Conservation (phyloP, 371 early-diverging fungal genomes). For the Mucor plumbeus region DNA sequence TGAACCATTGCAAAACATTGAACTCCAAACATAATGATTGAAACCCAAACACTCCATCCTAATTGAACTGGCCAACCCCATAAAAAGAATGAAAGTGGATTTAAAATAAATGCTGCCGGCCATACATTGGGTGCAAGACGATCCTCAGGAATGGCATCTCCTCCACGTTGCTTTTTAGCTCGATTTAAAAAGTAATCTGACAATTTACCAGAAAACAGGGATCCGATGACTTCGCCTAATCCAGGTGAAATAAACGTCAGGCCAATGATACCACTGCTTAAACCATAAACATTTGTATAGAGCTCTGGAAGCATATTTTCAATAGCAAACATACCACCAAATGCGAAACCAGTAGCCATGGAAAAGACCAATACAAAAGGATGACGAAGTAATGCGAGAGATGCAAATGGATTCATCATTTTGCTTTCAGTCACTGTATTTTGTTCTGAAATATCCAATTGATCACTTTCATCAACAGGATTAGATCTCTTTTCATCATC, state of each 20-base stretch:
- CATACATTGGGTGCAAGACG: slow-evolving; percentile 61
- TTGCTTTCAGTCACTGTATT: slow-evolving; percentile 27
- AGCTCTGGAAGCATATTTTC: slow-evolving; percentile 53
- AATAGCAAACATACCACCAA: slow-evolving; percentile 61
- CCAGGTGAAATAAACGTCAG: slow-evolving; percentile 55
- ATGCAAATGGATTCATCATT: slow-evolving; percentile 43
- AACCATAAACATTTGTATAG: slow-evolving; percentile 39
- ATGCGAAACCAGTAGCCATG: slow-evolving; percentile 61
- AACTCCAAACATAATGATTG: slow-evolving; percentile 61
- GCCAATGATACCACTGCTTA: slow-evolving; percentile 46
- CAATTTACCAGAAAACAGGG: slow-evolving; percentile 56
- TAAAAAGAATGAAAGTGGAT: slow-evolving; percentile 58
- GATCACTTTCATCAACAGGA: not conserved
- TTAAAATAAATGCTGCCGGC: slow-evolving; percentile 58
- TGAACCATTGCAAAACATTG: slow-evolving; percentile 68
- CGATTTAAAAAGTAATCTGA: slow-evolving; percentile 57
- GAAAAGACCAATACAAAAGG: slow-evolving; percentile 59
- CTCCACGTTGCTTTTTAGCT: slow-evolving; percentile 49
- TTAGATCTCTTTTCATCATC: not conserved
- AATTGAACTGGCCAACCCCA: slow-evolving; percentile 65
- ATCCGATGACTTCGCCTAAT: slow-evolving; percentile 59
- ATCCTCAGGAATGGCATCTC: slow-evolving; percentile 58
- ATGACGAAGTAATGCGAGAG: slow-evolving; percentile 52
- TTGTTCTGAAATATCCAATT: slow-evolving; percentile 6
- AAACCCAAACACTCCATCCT: slow-evolving; percentile 56